phyloP scores from a whole-genome alignment of 768 basidiomycete species.

The Termitomyces sp. region DNA sequence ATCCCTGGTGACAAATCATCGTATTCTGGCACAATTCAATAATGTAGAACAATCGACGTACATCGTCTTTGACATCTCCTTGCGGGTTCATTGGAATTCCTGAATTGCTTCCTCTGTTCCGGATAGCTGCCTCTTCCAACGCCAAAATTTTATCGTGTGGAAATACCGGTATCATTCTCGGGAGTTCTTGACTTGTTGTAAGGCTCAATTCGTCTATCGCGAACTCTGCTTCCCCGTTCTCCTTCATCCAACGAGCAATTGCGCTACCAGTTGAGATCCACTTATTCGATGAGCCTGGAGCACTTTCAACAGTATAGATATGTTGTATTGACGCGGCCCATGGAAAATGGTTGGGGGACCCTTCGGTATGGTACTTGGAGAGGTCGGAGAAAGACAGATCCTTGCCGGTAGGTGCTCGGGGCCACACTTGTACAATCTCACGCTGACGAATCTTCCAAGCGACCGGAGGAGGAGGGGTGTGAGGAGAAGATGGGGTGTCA shows the following conservation, averaged over 20 bases:
- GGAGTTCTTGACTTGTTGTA: conserved; percentile 30
- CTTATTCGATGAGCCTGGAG: conserved; percentile 10
- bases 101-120: background rate
- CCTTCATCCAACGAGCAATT: conserved; percentile 29
- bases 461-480: no score
- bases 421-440: conserved; percentile 2
- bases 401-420: conserved; percentile 5
- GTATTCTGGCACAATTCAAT: background rate
- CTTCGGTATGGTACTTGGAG: conserved; percentile 19
- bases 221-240: conserved; percentile 26
- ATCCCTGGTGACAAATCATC: background rate
- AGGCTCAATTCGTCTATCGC: conserved; percentile 26
- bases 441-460: no score
- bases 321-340: conserved; percentile 42
- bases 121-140: background rate
- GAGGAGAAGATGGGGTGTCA: no score
- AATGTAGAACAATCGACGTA: conserved; percentile 25
- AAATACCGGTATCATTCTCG: conserved; percentile 23
- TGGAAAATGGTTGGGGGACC: conserved; percentile 23
- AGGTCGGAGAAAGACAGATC: background rate
- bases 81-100: background rate
- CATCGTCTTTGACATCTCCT: background rate
- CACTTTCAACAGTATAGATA: conserved; percentile 27
- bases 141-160: background rate
- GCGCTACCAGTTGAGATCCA: conserved; percentile 28